A percentile compares a stretch with the other conserved stretches of the same genome.
Conservation (phyloP, 805 yeast species). For the Kuraishia cidri region DNA sequence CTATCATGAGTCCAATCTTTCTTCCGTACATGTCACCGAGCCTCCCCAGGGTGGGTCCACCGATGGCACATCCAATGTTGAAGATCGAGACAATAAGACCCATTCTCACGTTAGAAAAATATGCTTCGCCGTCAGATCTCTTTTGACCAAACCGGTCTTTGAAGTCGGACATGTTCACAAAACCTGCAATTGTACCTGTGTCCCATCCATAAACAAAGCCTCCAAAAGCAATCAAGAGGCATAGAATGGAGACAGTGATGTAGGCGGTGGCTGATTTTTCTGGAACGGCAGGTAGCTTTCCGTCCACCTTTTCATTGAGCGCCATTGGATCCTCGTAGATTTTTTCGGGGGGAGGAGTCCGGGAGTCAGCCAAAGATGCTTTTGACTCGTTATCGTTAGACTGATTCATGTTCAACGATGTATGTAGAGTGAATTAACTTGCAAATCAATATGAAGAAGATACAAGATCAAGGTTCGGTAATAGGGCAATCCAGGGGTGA, state of each 20-base stretch:
- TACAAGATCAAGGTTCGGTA: too few species aligned
- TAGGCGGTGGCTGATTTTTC: slow-evolving; percentile 15
- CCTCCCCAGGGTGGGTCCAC: slow-evolving; percentile 53
- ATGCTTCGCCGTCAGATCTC: slow-evolving; percentile 26
- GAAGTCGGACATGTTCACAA: slow-evolving; percentile 56
- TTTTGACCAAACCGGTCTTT: slow-evolving; percentile 39
- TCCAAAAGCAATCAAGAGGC: slow-evolving; percentile 62
- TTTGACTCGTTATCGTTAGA: too few species aligned
- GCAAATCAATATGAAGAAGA: too few species aligned
- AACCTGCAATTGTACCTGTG: slow-evolving; percentile 72
- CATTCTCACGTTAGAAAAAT: slow-evolving; percentile 41
- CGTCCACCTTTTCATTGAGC: too few species aligned
- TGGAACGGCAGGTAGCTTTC: too few species aligned
- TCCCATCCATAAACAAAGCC: slow-evolving; percentile 76
- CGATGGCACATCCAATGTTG: slow-evolving; percentile 67
- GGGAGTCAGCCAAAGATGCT: too few species aligned
- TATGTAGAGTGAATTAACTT: too few species aligned
- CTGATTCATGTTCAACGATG: too few species aligned
- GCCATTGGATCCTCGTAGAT: too few species aligned
- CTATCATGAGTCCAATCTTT: slow-evolving; percentile 42
- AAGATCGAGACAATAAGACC: slow-evolving; percentile 65
- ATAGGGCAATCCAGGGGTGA: too few species aligned
- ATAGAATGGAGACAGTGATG: slow-evolving; percentile 20
- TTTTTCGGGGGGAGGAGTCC: too few species aligned
- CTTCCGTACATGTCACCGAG: slow-evolving; percentile 54